Conservation (phyloP, 1,284 basidiomycete species). For the Erythrobasidium hasegawianum region DNA sequence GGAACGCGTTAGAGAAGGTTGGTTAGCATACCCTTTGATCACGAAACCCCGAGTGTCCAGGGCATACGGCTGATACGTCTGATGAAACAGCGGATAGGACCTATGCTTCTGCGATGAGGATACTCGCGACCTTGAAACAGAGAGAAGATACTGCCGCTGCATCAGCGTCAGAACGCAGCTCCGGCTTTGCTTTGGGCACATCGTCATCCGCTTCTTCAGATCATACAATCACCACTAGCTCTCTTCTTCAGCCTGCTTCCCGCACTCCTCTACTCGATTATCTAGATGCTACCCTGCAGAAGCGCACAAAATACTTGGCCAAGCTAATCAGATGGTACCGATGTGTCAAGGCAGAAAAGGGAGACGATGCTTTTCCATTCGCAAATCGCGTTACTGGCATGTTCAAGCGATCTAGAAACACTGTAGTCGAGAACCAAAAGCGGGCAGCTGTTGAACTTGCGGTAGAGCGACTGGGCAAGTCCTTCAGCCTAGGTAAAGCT, state of each 20-base stretch:
- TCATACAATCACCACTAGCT: background rate
- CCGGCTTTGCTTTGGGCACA: background rate
- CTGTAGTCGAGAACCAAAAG: slow-evolving; percentile 9
- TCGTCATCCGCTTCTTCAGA: background rate
- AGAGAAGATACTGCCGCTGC: slow-evolving; percentile 1
- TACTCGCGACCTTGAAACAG: slow-evolving; percentile 13
- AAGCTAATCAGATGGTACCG: slow-evolving; percentile 14
- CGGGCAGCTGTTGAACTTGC: slow-evolving; percentile 50
- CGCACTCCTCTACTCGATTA: slow-evolving; percentile 33
- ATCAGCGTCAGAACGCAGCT: background rate
- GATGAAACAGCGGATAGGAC: slow-evolving; percentile 21
- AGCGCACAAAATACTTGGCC: slow-evolving; percentile 1
- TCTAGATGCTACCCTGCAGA: slow-evolving; percentile 11
- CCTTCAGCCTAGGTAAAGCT: slow-evolving; percentile 68
- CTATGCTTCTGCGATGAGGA: slow-evolving; percentile 26
- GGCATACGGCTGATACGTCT: too few relatives aligned
- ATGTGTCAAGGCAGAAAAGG: background rate
- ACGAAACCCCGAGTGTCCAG: background rate
- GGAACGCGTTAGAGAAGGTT: slow-evolving; percentile 17
- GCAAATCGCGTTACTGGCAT: too few relatives aligned
- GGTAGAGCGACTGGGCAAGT: slow-evolving; percentile 68
- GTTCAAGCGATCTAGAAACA: background rate
- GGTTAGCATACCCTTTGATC: too few relatives aligned
- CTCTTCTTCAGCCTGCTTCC: slow-evolving; percentile 27
- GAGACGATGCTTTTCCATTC: background rate